Evolutionary conservation across 805 yeast species (phyloP).

Genomic region (Myxozyma nipponensis): DNA sequence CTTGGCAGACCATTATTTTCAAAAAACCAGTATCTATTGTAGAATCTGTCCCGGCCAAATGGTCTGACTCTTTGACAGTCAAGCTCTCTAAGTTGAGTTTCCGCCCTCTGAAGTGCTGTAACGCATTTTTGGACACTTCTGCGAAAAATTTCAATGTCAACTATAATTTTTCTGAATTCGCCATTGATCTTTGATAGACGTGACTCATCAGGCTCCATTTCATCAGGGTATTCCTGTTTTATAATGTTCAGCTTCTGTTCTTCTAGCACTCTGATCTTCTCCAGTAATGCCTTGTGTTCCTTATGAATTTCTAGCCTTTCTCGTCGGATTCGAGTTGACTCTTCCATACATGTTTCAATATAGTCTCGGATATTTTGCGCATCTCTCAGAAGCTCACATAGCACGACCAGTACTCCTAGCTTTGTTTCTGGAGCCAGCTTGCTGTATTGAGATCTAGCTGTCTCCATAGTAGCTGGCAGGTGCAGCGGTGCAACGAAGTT

Average conservation of each 20-base stretch:
- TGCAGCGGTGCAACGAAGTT: slow-evolving; percentile 53
- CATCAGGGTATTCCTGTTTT: slow-evolving; percentile 17
- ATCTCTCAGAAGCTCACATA: slow-evolving; percentile 59
- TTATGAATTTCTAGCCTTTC: slow-evolving; percentile 62
- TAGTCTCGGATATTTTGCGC: slow-evolving; percentile 57
- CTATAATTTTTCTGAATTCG: slow-evolving; percentile 39
- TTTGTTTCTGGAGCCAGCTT: slow-evolving; percentile 51
- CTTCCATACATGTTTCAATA: slow-evolving; percentile 67
- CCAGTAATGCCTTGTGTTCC: slow-evolving; percentile 53
- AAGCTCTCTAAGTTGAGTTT: slow-evolving; percentile 46
- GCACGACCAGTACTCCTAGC: slow-evolving; percentile 54
- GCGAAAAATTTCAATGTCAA: slow-evolving; percentile 32
- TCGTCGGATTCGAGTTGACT: slow-evolving; percentile 57
- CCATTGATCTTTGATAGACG: slow-evolving; percentile 35
- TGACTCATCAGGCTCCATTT: slow-evolving; percentile 11
- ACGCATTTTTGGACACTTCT: slow-evolving; percentile 46
- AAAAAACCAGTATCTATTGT: slow-evolving; percentile 93
- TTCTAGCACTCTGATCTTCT: slow-evolving; percentile 47
- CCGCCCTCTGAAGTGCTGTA: slow-evolving; percentile 50
- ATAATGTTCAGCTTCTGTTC: slow-evolving; percentile 31
- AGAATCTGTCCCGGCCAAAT: slow-evolving; percentile 78
- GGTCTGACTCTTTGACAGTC: slow-evolving; percentile 74
- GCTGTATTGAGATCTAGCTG: slow-evolving; percentile 55
- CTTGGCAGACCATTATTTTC: slow-evolving; percentile 68
- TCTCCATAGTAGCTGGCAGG: slow-evolving; percentile 45